phyloP scores from a whole-genome alignment of 169 alveolate species.

The Cryptosporidium ryanae region DNA sequence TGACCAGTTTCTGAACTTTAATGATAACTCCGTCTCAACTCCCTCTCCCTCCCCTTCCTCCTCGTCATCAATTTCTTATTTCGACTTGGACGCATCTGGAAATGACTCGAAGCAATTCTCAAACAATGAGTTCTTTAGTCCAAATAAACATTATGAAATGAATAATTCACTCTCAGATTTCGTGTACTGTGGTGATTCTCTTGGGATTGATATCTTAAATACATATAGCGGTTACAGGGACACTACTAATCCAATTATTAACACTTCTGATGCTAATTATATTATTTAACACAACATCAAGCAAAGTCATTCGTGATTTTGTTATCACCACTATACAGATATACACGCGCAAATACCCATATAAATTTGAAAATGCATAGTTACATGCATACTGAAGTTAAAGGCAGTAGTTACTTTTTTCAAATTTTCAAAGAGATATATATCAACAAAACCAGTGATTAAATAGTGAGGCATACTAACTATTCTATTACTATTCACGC shows the following conservation, averaged over 20 bases:
- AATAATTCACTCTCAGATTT: slow-evolving; percentile 50
- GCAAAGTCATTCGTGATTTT: too few relatives aligned
- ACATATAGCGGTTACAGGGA: slow-evolving; percentile 43
- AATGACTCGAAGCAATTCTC: slow-evolving; percentile 23
- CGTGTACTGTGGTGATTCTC: slow-evolving; percentile 67
- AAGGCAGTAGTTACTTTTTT: too few relatives aligned
- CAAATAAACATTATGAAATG: slow-evolving; percentile 18
- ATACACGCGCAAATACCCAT: too few relatives aligned
- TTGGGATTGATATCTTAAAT: slow-evolving; percentile 44
- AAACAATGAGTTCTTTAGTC: neutral
- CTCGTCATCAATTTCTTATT: slow-evolving; percentile 27
- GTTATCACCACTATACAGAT: too few relatives aligned
- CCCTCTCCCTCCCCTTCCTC: slow-evolving; percentile 45
- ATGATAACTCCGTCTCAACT: slow-evolving; percentile 15
- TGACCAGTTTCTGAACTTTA: slow-evolving; percentile 28
- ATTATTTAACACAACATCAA: neutral
- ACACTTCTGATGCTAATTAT: neutral
- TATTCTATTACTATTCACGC: too few relatives aligned
- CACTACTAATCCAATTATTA: slow-evolving; percentile 32
- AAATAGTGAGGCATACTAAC: too few relatives aligned
- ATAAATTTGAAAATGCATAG: too few relatives aligned
- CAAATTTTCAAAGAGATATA: too few relatives aligned
- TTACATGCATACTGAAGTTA: too few relatives aligned
- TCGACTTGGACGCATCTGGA: slow-evolving; percentile 34
- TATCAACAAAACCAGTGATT: too few relatives aligned